phyloP scores from a whole-genome alignment of 129 eudicot genomes.

The Logfia minima region DNA sequence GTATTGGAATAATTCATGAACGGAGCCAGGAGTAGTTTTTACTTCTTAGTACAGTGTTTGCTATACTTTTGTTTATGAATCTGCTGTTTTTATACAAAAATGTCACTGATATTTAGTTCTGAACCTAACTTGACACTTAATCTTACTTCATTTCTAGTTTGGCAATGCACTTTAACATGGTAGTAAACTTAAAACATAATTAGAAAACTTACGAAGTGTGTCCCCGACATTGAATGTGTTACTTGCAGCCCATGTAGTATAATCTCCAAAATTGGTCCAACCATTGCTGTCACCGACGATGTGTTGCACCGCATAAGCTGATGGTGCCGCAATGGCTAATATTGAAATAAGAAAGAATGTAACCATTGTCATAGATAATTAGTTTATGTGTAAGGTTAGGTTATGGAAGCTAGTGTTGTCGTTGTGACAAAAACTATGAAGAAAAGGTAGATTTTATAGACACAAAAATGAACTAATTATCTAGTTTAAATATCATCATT shows the following conservation, averaged over 20 bases:
- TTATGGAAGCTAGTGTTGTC: slow-evolving; percentile 13
- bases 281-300: slow-evolving; percentile 38
- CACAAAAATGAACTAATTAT: background rate
- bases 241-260: slow-evolving; percentile 40
- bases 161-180: background rate
- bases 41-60: no score
- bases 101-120: no score
- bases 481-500: background rate
- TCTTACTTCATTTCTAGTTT: background rate
- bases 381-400: background rate
- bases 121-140: background rate
- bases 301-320: slow-evolving; percentile 33
- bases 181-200: background rate
- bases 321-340: slow-evolving; percentile 11
- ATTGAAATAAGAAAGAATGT: slow-evolving; percentile 15
- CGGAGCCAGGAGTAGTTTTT: background rate
- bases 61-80: no score
- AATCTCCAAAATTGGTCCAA: slow-evolving; percentile 39
- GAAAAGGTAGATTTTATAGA: slow-evolving; percentile 27
- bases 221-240: slow-evolving; percentile 41
- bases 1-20: background rate
- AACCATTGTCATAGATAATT: slow-evolving; percentile 16
- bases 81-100: no score
- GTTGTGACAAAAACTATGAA: slow-evolving; percentile 18
- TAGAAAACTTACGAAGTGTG: slow-evolving; percentile 36